A percentile compares a stretch with the other conserved stretches of the same genome.
phyloP scores from a whole-genome alignment of 2,329 filamentous ascomycete genomes.

The Ceratocystis diversiconidia region DNA sequence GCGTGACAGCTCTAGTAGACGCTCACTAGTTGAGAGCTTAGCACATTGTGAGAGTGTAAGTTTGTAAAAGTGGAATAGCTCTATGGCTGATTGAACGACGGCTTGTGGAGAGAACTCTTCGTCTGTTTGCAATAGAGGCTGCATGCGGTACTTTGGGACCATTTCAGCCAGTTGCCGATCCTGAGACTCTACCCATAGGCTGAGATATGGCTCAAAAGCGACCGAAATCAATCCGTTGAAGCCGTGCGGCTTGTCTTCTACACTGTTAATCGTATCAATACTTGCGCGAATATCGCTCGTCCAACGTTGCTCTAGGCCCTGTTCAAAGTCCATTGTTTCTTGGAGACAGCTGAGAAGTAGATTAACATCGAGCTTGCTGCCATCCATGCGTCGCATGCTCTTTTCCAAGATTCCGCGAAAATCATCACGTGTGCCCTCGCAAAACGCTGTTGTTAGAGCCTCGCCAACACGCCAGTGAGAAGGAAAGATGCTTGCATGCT shows the following conservation, averaged over 20 bases:
- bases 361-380: constrained; percentile 75
- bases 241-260: constrained; percentile 58
- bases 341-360: constrained; percentile 77
- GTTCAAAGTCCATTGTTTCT: constrained; percentile 94
- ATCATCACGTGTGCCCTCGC: constrained; percentile 87
- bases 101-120: constrained; percentile 86
- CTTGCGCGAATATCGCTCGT: constrained; percentile 59
- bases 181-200: constrained; percentile 92
- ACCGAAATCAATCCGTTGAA: constrained; percentile 90
- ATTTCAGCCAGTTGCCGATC: constrained; percentile 73
- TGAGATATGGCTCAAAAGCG: constrained; percentile 93
- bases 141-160: constrained; percentile 75
- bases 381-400: constrained; percentile 63
- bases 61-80: constrained; percentile 95
- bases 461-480: constrained; percentile 80
- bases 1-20: constrained; percentile 68
- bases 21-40: constrained; percentile 82
- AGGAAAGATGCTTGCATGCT: constrained; percentile 81
- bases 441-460: constrained; percentile 78
- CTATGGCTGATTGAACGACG: constrained; percentile 85
- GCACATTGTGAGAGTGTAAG: constrained; percentile 86
- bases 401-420: constrained; percentile 85
- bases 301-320: constrained; percentile 75
- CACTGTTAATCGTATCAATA: constrained; percentile 75
- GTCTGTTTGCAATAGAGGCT: constrained; percentile 64